These are phyloP conservation scores for Candida oleophila DNA, from an alignment of 805 yeast species.

Conservation along the genomic window DNA sequence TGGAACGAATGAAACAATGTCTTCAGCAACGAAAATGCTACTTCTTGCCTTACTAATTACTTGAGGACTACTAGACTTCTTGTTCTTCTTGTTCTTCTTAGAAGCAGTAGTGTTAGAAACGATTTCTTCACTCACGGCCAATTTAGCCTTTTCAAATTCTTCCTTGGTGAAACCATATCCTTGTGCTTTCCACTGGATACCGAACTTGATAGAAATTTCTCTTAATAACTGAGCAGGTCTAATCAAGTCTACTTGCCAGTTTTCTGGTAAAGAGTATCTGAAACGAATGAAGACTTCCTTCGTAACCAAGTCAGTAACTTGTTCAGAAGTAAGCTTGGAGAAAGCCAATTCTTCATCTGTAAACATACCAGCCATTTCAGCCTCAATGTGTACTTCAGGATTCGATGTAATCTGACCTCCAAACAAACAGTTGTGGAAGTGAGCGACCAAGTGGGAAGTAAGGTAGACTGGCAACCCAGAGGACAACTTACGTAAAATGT, in stretches of 20 bases:
- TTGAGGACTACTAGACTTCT: constrained; percentile 13
- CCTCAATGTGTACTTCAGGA: constrained; percentile 44
- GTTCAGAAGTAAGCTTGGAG: constrained; percentile 43
- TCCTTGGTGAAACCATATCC: constrained; percentile 49
- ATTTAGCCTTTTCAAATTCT: constrained; percentile 25
- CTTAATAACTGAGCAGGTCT: constrained; percentile 53
- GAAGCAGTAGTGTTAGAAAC: constrained; percentile 19
- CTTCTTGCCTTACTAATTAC: constrained; percentile 17
- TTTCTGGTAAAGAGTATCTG: constrained; percentile 53
- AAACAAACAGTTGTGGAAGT: constrained; percentile 68
- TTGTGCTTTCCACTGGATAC: constrained; percentile 77
- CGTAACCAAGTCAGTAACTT: constrained; percentile 45
- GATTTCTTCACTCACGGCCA: constrained; percentile 4
- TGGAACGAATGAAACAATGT: constrained; percentile 71
- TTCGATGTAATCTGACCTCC: constrained; percentile 46
- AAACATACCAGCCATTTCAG: constrained; percentile 40
- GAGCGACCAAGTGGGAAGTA: constrained; percentile 61
- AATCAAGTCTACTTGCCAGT: constrained; percentile 43
- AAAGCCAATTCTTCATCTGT: constrained; percentile 41
- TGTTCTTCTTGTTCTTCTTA: constrained; percentile 34
- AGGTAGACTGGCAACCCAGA: constrained; percentile 49
- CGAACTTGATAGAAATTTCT: constrained; percentile 73
- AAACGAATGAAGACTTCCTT: constrained; percentile 60
- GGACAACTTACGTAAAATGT: constrained; percentile 55
- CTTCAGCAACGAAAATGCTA: constrained; percentile 55